These are phyloP conservation scores for Cnidoscolus chayamansa DNA, from an alignment of 441 rosid species.

Conservation along the genomic window DNA sequence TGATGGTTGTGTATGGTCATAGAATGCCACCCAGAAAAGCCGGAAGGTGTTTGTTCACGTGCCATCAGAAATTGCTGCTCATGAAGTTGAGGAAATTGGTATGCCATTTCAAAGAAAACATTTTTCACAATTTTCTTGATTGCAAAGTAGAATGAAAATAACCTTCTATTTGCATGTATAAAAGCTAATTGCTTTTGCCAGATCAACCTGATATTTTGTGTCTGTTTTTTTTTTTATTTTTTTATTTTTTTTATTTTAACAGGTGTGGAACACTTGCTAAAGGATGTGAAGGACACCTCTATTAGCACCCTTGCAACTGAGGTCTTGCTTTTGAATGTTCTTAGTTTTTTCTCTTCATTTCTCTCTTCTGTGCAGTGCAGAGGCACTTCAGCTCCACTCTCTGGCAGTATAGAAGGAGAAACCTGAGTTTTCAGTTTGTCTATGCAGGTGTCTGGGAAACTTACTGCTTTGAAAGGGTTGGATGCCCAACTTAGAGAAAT, in stretches of 20 bases:
- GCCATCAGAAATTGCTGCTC: conserved; percentile 82
- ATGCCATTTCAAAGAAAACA: conserved; percentile 17
- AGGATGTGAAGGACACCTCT: conserved; percentile 86
- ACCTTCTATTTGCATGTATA: neutral
- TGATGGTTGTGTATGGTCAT: conserved; percentile 16
- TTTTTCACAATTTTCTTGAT: neutral
- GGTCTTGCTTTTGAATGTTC: conserved; percentile 36
- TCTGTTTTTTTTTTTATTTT: neutral
- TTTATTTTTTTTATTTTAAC: neutral
- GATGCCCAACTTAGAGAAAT: conserved; percentile 60
- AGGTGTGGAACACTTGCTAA: conserved; percentile 86
- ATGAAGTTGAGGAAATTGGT: conserved; percentile 90
- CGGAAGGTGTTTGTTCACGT: conserved; percentile 90
- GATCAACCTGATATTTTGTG: neutral
- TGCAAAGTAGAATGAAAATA: neutral
- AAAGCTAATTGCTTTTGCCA: neutral
- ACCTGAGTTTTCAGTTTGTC: neutral
- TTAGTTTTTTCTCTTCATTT: neutral
- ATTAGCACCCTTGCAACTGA: conserved; percentile 85
- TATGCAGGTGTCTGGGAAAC: conserved; percentile 49
- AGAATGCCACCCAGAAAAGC: conserved; percentile 95
- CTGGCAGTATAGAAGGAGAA: neutral
- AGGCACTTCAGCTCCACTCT: neutral
- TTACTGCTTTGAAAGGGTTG: conserved; percentile 57
- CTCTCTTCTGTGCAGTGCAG: too few relatives aligned